These are phyloP conservation scores for Cyclospora cayetanensis DNA, from an alignment of 169 alveolate species.

Conservation along the genomic window DNA sequence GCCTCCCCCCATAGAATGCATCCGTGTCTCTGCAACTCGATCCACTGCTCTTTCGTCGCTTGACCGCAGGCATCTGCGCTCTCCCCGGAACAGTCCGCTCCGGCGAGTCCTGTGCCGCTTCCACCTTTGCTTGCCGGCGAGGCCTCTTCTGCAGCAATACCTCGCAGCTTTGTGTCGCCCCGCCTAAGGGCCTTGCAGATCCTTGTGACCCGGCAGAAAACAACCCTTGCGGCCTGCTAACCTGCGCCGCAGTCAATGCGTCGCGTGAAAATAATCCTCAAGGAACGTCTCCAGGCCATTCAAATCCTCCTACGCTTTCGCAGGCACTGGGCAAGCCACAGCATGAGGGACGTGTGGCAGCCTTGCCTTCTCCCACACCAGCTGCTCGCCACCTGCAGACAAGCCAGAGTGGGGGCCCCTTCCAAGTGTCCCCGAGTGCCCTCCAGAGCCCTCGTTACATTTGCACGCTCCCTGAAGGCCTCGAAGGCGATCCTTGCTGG, in stretches of 20 bases:
- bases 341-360: too few species aligned
- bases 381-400: too few species aligned
- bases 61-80: not conserved
- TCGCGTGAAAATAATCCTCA: too few species aligned
- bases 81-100: not conserved
- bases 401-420: not conserved
- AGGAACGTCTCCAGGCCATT: too few species aligned
- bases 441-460: not conserved
- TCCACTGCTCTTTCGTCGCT: too few species aligned
- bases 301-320: too few species aligned
- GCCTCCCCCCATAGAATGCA: too few species aligned
- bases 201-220: slow-evolving; percentile 35
- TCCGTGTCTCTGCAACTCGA: too few species aligned
- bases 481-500: not conserved
- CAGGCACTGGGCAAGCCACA: too few species aligned
- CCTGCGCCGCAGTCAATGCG: not conserved
- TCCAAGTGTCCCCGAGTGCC: not conserved
- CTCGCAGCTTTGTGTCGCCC: not conserved
- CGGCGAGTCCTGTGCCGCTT: not conserved
- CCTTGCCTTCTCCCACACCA: too few species aligned
- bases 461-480: not conserved
- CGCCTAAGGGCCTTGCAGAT: not conserved
- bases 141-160: not conserved
- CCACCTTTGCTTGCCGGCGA: not conserved
- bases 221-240: not conserved